These are phyloP conservation scores for Geosmithia putterillii DNA, from an alignment of 2,329 filamentous ascomycete genomes.

Conservation along the genomic window DNA sequence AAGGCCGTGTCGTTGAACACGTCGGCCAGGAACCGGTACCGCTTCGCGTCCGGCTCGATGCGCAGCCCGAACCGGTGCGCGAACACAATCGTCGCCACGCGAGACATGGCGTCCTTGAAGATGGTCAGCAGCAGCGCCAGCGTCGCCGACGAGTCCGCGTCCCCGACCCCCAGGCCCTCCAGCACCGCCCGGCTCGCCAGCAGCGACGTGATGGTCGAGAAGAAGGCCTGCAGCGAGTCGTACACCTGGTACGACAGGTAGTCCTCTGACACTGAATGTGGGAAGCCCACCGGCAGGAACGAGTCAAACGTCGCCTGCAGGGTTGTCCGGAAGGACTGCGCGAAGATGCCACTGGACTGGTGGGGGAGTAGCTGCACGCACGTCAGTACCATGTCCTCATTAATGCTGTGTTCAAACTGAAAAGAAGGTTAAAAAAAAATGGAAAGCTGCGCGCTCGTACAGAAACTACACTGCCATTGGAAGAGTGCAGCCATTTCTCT, in stretches of 20 bases:
- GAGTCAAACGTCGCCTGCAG: constrained; percentile 44
- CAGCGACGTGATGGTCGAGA: constrained; percentile 67
- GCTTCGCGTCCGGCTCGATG: constrained; percentile 84
- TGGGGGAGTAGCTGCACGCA: neutral
- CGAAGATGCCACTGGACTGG: constrained; percentile 11
- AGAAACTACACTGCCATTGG: constrained; percentile 9
- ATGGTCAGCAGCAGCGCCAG: constrained; percentile 73
- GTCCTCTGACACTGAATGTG: constrained; percentile 72
- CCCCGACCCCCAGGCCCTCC: constrained; percentile 69
- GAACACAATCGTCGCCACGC: constrained; percentile 70
- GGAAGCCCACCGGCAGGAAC: constrained; percentile 81
- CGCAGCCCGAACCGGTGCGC: constrained; percentile 70
- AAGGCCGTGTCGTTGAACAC: constrained; percentile 81
- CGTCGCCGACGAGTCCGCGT: constrained; percentile 67
- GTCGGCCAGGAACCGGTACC: constrained; percentile 76
- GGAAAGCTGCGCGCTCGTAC: constrained; percentile 9
- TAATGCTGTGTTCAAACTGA: too few species aligned
- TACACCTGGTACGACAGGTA: constrained; percentile 62
- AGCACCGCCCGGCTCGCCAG: constrained; percentile 75
- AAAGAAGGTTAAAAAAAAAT: neutral
- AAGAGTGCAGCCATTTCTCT: constrained; percentile 19
- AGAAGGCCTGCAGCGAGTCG: constrained; percentile 76
- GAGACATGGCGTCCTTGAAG: constrained; percentile 68
- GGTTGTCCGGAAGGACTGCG: constrained; percentile 18
- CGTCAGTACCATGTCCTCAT: constrained; percentile 3